Evolutionary conservation across 2,329 filamentous ascomycete genomes (phyloP), one percentile per base, ranked within the genome.

Genomic region (Talaromyces sp.): DNA sequence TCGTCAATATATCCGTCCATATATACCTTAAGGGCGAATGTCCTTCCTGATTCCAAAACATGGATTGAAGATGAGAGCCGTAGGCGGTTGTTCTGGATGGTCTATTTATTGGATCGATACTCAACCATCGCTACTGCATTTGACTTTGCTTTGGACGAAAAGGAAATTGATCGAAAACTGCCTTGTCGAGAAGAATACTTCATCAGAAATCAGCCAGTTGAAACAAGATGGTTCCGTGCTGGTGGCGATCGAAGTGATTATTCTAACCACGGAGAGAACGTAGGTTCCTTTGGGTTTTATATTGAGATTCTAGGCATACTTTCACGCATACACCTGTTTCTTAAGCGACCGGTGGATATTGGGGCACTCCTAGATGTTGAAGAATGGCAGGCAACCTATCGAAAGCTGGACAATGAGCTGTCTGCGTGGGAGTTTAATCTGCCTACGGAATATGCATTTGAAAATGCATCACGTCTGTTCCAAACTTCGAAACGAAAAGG

Each of bases 21-120:
- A 48, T 96, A 95, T 69, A 96, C 91, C 0, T 77, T 96, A 45
- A 82, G 91, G 56, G 90, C 91, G 15, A 92, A 92, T 77, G 86
- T 93, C 2, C 78, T 96, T 0, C 89, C 91, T 0, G 91, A 96
- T 61, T 83, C 92, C 0, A 86, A 84, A 53, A 89, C 91, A 61
- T 96, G 92, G 72, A 88, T 96, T 57, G 91, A 96, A 69, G 92
- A 96, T 61, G 92, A 97, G 71, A 89, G 89, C 41, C 81, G 91
- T 28, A 82, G 92, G 28, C 81, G 92, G 25, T 78, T 96, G 1
- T 96, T 97, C 72, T 97, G 92, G 92, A 93, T 95, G 86, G 86
- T 96, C 10, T 97, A 96, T 68, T 76, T 96, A 11, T 80, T 97
- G 5, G 92, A 97, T 70, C 83, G 92, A 52, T 96, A 96, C 69